Percentiles rank a stretch among this genome's conserved stretches.
These are phyloP conservation scores for Aureobasidium sp. DNA, from an alignment of 2,329 filamentous ascomycete species.

Conservation along the genomic window DNA sequence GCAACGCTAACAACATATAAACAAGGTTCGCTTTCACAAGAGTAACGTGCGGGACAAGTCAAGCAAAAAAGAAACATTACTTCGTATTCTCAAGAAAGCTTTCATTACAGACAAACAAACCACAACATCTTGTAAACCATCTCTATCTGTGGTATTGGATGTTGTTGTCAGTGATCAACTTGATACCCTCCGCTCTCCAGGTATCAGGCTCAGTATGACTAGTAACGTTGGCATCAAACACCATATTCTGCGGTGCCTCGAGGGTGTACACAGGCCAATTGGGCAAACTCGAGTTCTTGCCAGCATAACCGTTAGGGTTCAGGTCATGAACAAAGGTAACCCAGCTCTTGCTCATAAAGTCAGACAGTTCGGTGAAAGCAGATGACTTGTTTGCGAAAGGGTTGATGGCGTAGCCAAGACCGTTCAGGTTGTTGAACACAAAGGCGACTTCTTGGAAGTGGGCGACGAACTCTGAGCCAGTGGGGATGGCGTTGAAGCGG, in stretches of 20 bases:
- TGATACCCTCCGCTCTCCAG: conserved; percentile 39
- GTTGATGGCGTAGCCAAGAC: conserved; percentile 36
- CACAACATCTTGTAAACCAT: neutral
- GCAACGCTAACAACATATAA: too few relatives aligned
- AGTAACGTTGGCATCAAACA: conserved; percentile 41
- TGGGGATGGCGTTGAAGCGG: conserved; percentile 52
- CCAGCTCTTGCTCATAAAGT: conserved; percentile 41
- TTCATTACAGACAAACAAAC: neutral
- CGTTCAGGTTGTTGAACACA: conserved; percentile 41
- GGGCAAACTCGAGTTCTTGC: conserved; percentile 19
- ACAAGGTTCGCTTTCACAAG: too few relatives aligned
- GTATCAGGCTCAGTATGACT: conserved; percentile 37
- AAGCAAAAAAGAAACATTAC: neutral
- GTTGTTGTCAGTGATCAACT: conserved; percentile 29
- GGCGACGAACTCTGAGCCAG: conserved; percentile 37
- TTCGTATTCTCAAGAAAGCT: neutral
- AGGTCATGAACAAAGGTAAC: conserved; percentile 38
- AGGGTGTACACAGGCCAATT: conserved; percentile 34
- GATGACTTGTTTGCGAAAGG: conserved; percentile 31
- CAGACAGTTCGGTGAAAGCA: conserved; percentile 33
- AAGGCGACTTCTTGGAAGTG: conserved; percentile 50
- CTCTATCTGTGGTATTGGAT: conserved; percentile 15
- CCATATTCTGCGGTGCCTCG: conserved; percentile 32
- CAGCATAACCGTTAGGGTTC: conserved; percentile 32
- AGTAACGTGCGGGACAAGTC: too few relatives aligned